phyloP scores from a whole-genome alignment of 352 stramenopile genomes.

The Thalassiosira hispida region DNA sequence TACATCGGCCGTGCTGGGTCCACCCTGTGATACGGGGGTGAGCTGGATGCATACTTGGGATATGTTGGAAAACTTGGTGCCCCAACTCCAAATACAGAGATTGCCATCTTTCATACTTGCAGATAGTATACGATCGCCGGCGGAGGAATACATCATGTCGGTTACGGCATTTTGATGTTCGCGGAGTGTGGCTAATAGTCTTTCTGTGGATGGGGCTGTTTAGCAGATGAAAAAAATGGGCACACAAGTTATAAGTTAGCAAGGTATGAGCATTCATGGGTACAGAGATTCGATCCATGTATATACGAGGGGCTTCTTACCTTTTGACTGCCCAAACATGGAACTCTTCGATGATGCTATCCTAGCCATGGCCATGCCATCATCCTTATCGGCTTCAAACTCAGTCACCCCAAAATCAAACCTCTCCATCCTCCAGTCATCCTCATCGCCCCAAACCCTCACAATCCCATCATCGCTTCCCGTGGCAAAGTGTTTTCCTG shows the following conservation, averaged over 20 bases:
- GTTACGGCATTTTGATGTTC: constrained; percentile 93
- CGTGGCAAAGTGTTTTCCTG: constrained; percentile 90
- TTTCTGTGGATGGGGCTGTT: constrained; percentile 46
- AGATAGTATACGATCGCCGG: constrained; percentile 91
- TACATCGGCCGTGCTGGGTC: constrained; percentile 38
- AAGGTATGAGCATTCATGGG: background rate
- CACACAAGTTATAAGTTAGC: background rate
- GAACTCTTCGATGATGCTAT: too few species aligned
- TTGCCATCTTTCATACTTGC: constrained; percentile 93
- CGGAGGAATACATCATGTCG: constrained; percentile 92
- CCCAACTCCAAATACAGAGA: constrained; percentile 85
- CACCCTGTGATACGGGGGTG: constrained; percentile 12
- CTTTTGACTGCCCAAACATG: constrained; percentile 3
- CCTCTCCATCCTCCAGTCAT: constrained; percentile 58
- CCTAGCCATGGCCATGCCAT: background rate
- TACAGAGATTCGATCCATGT: too few species aligned
- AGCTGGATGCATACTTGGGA: constrained; percentile 58
- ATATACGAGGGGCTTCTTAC: too few species aligned
- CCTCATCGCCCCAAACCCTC: constrained; percentile 89
- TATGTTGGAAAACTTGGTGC: constrained; percentile 44
- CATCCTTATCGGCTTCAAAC: constrained; percentile 7
- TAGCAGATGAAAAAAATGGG: constrained; percentile 1
- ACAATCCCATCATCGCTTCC: constrained; percentile 92
- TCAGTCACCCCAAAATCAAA: constrained; percentile 31
- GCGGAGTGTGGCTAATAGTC: constrained; percentile 73